Evolutionary conservation across 1,284 basidiomycete genomes (phyloP), one percentile per base, ranked within the genome.

Genomic region (Hortiboletus rubellus): DNA sequence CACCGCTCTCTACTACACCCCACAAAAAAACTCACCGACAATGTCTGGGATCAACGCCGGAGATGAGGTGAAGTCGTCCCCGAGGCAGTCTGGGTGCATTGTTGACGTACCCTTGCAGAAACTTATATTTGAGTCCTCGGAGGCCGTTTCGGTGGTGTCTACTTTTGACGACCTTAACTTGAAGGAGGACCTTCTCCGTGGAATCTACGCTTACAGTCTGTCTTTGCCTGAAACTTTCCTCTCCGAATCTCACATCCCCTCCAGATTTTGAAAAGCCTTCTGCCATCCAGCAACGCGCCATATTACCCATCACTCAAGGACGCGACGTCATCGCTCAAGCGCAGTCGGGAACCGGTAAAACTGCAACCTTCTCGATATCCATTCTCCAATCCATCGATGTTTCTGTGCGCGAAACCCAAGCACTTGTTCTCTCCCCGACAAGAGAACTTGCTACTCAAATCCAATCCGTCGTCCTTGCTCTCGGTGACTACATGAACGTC

Each of bases 341-440:
- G 18, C 97, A 99, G 77, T 98, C 96, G 30, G 97, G 97, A 71
- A 99, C 97, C 30, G 97, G 97, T 83, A 99, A 99, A 90, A 99
- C 97, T 5, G 97, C 97, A 8, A 99, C 97, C 5, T 99, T 95
- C 76, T 93, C 92, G 63, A 96, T 96, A 69, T 91, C 93, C 64
- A 92, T 94, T 70, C 86, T 96, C 48, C 94, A 96, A 71, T 92
- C 94, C 59, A 98, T 99, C 83, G 97, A 99, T 75, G 89, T 96
- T 41, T 91, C 91, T 43, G 84, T 98, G 50, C 88, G 96, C 57
- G 96, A 98, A 76, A 97, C 95, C 1, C 97, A 99, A 74, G 97
- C 94, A 0, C 89, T 99, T 49, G 89, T 99, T 45, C 86, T 99
- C 43, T 96, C 94, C 24, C 92, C 95, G 2, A 98, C 96, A 10